phyloP scores from a whole-genome alignment of 148 eudicot species.

The Euryodendron excelsum region DNA sequence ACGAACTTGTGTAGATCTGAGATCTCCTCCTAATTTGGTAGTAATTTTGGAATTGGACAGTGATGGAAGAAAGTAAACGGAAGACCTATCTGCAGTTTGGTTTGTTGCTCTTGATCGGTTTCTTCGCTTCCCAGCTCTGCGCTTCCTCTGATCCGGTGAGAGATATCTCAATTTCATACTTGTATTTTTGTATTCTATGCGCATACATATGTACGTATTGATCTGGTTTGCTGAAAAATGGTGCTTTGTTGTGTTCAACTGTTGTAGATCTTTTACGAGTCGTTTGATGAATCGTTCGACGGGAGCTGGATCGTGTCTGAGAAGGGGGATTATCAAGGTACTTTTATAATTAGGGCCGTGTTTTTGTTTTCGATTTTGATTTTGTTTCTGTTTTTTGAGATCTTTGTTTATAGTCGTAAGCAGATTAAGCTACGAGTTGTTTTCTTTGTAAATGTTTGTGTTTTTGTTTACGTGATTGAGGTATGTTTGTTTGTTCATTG shows the following conservation, averaged over 20 bases:
- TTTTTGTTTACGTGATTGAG: background rate
- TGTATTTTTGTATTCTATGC: background rate
- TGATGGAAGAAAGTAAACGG: conserved; percentile 46
- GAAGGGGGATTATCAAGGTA: conserved; percentile 81
- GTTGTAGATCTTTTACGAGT: conserved; percentile 62
- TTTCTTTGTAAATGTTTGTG: background rate
- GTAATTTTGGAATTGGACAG: background rate
- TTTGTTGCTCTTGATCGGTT: conserved; percentile 31
- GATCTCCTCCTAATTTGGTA: background rate
- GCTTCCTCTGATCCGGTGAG: conserved; percentile 67
- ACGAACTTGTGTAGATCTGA: background rate
- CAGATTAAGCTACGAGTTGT: background rate
- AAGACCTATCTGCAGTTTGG: conserved; percentile 25
- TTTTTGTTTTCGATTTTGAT: background rate
- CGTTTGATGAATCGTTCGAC: conserved; percentile 79
- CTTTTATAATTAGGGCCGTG: background rate
- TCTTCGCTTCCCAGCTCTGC: conserved; percentile 42
- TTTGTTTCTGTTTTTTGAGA: no score
- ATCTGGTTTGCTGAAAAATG: conserved; percentile 9
- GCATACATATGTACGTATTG: background rate
- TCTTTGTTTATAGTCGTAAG: background rate
- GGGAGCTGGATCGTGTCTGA: conserved; percentile 83
- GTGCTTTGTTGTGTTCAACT: background rate
- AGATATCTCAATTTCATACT: background rate
- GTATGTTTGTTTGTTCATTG: background rate